Conservation (phyloP, 2,329 filamentous ascomycete species). For the Microcera coccophila region DNA sequence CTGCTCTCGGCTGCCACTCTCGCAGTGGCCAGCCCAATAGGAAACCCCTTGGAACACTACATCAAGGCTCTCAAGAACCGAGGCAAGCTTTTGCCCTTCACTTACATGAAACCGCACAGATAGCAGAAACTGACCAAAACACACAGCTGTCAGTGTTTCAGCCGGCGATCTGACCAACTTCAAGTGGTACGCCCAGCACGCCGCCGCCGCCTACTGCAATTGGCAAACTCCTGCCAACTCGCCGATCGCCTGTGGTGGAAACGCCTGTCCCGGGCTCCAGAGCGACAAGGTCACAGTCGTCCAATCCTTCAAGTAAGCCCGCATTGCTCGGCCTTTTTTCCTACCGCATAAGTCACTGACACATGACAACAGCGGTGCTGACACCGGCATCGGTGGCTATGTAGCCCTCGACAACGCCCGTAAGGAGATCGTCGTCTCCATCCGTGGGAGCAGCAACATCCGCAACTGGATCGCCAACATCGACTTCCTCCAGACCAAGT, state of each 20-base stretch:
- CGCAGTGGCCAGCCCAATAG: slow-evolving; percentile 24
- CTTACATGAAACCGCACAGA: neutral
- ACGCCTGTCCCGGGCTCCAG: slow-evolving; percentile 43
- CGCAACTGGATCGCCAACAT: slow-evolving; percentile 61
- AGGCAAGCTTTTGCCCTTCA: slow-evolving; percentile 26
- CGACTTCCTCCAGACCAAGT: slow-evolving; percentile 29
- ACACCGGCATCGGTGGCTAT: slow-evolving; percentile 48
- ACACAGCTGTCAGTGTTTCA: slow-evolving; percentile 22
- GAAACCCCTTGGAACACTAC: slow-evolving; percentile 24
- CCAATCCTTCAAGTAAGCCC: slow-evolving; percentile 38
- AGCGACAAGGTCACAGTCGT: slow-evolving; percentile 42
- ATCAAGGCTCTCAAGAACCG: slow-evolving; percentile 28
- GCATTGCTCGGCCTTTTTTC: no score
- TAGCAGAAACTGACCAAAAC: neutral
- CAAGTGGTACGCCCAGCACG: slow-evolving; percentile 49
- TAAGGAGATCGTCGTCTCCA: slow-evolving; percentile 54
- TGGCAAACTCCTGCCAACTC: slow-evolving; percentile 36
- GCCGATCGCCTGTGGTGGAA: slow-evolving; percentile 40
- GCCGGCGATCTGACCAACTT: slow-evolving; percentile 37
- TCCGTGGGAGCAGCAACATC: slow-evolving; percentile 56
- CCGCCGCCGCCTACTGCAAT: slow-evolving; percentile 54
- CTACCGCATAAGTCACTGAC: slow-evolving; percentile 9
- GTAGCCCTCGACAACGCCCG: slow-evolving; percentile 47
- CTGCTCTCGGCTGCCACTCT: slow-evolving; percentile 26
- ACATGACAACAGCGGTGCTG: slow-evolving; percentile 33